Evolutionary conservation across 305 asterid species (phyloP), one percentile per base, ranked within the genome.

Genomic region (Lippia alba): DNA sequence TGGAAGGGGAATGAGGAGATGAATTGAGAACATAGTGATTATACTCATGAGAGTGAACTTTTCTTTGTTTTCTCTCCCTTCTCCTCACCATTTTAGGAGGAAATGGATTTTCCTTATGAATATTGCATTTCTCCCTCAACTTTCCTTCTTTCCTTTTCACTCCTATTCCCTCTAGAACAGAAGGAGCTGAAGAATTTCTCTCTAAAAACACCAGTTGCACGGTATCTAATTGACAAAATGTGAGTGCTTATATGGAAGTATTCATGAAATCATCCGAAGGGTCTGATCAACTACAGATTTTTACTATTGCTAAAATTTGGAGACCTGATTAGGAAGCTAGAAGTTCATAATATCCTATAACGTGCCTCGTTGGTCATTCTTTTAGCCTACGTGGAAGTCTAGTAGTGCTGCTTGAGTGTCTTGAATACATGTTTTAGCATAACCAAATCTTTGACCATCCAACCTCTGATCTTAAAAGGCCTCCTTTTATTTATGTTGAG

Each of bases 251-350:
- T 40, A 57, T 66, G 44, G 77, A 75, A 70, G 82, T 79, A 33
- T 74, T 56, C 60, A 72, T 83, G 16, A 64, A 64, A 44, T 44
- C 76, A 78, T 64, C 81, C 56, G 36, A 53, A 20, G n/a, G 61
- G 56, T 64, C 82, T 40, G 54, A 67, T 59, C 67, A 66, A 64
- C 66, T 48, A 61, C 50, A 49, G 82, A 85, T 69, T 40, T 71
- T 62, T 61, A 6, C 9, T 36, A 81, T 20, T 78, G 80, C 39
- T 56, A 73, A 66, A 71, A 88, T 14, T 78, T 83, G 81, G 83
- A 77, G 55, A 78, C 15, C 89, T 81, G 64, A 80, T 83, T 66
- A 69, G 66, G 79, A 85, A 83, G 70, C 83, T 79, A 49, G 81
- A 84, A 85, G 89, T 87, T 17, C 61, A 14, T 74, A 20, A 58